Conservation (phyloP, 2,329 filamentous ascomycete species). For the Paraphaeosphaeria minitans region DNA sequence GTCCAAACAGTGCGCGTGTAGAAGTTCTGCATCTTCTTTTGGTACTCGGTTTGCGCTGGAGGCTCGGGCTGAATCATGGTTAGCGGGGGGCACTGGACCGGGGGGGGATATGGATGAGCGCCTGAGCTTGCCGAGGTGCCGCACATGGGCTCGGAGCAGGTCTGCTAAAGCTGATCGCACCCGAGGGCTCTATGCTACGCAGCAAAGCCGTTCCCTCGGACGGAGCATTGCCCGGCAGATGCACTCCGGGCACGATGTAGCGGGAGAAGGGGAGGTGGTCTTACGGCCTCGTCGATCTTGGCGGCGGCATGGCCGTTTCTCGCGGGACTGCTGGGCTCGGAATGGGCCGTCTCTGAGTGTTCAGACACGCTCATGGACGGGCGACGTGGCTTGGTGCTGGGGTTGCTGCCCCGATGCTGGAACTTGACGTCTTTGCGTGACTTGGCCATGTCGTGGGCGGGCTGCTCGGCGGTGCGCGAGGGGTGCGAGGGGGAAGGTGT, state of each 20-base stretch:
- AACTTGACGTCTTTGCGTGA: conserved; percentile 66
- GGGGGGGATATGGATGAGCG: conserved; percentile 1
- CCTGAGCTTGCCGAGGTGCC: background rate
- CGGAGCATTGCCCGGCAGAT: background rate
- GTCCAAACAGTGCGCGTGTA: conserved; percentile 97
- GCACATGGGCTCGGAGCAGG: background rate
- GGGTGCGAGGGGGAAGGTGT: background rate
- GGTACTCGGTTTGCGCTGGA: conserved; percentile 71
- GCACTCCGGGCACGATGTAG: background rate
- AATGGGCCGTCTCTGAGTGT: conserved; percentile 63
- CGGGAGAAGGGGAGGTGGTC: conserved; percentile 6
- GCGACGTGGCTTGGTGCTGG: conserved; percentile 57
- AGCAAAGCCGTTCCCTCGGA: conserved; percentile 8
- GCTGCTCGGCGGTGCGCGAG: conserved; percentile 12
- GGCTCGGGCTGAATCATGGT: conserved; percentile 41
- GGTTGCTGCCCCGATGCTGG: conserved; percentile 55
- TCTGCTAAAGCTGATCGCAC: background rate
- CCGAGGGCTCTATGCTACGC: background rate
- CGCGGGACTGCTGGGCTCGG: conserved; percentile 57
- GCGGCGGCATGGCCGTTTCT: conserved; percentile 46
- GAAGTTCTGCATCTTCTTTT: conserved; percentile 99
- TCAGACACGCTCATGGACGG: conserved; percentile 75
- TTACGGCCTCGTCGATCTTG: conserved; percentile 23
- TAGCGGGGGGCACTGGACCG: conserved; percentile 19
- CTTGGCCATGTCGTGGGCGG: conserved; percentile 33